phyloP scores from a whole-genome alignment of 768 basidiomycete species.

The Scleroderma bovista region DNA sequence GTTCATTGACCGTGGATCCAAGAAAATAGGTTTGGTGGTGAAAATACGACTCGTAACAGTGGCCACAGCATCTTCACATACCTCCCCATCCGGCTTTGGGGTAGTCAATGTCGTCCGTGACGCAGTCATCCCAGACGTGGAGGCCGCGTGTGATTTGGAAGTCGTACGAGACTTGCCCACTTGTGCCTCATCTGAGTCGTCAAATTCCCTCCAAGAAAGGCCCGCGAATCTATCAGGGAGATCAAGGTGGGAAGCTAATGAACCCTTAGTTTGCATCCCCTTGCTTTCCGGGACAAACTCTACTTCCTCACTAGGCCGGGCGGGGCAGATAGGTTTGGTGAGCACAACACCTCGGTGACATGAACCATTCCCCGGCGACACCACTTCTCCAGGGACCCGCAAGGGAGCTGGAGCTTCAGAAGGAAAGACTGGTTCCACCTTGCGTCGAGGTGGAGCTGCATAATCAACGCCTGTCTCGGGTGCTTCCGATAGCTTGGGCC shows the following conservation, averaged over 20 bases:
- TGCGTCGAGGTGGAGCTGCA: background rate
- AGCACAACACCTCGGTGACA: background rate
- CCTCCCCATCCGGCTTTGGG: background rate
- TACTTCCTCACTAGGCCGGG: too few relatives aligned
- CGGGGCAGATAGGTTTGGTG: background rate
- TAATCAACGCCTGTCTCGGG: background rate
- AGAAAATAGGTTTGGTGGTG: background rate
- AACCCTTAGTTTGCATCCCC: background rate
- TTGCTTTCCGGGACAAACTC: too few relatives aligned
- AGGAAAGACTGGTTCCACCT: background rate
- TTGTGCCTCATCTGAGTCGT: background rate
- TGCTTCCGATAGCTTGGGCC: background rate
- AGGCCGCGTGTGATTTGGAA: background rate
- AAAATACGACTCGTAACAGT: background rate
- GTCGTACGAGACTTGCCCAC: background rate
- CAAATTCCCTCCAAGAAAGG: background rate
- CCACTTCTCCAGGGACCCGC: background rate
- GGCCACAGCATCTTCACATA: background rate
- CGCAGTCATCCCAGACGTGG: background rate
- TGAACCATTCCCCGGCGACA: background rate
- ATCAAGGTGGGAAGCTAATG: background rate
- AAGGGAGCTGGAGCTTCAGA: background rate
- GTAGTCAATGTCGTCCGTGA: constrained; percentile 1
- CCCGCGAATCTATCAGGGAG: background rate
- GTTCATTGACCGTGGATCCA: background rate